Evolutionary conservation across 306 rosid genomes (phyloP), one percentile per base, ranked within the genome.

Genomic region (Hippophae gyantsensis): DNA sequence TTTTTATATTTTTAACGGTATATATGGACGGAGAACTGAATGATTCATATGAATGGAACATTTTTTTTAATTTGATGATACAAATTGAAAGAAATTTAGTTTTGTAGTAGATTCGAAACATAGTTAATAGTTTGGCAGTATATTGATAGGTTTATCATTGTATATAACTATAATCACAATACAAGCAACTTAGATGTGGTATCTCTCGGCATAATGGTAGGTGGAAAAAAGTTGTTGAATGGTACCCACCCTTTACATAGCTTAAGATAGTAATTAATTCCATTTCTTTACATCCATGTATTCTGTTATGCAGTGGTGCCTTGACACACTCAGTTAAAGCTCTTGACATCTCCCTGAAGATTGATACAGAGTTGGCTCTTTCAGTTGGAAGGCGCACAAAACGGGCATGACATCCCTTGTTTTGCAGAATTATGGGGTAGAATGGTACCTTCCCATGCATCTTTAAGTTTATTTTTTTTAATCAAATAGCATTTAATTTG

Each of bases 281-380:
- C 42, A 10, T 48, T 55, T 50, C 38, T 32, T 32, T 32, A 32
- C 38, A 32, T 32, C 5, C 38, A 2, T 32, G 38, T 32, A 4
- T 32, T 58, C 40, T 52, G 62, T 62, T 72, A 46, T 73, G 79
- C 88, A 87, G 98, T 65, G 98, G 98, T 78, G 86, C 89, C 18
- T 69, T 87, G 75, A 90, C 96, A 44, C 96, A 90, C 80, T 92
- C 96, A 18, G 96, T 85, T 46, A 85, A 87, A 80, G 98, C 98
- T 62, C 89, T 87, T 48, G 96, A 87, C 74, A 85, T 85, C 65
- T 92, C 98, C 63, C 87, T 92, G 62, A 85, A 92, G 80, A 92
- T 92, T 62, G 98, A 92, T 56, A 92, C 93, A 0, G 98, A 87
- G 67, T 80, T 87, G 72, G 96, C 98, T 48, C 98, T 85, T 62